Evolutionary conservation across 495 filamentous ascomycete species (phyloP).

Genomic region (Aspergillus affinis): DNA sequence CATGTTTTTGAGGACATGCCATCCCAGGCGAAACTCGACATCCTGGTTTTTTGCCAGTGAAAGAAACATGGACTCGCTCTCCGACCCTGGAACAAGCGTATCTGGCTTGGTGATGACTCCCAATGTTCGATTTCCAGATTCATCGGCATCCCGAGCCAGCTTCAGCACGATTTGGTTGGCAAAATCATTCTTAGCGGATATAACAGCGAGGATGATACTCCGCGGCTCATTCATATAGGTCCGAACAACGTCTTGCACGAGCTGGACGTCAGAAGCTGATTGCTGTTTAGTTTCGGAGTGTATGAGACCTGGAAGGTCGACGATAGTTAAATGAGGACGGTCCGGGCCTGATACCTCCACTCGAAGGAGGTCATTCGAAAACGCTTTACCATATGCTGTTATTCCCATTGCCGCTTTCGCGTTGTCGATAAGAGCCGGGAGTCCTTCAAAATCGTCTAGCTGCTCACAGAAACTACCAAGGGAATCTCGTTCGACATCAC

Average conservation of each 20-base stretch:
- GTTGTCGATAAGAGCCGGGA: conserved; percentile 45
- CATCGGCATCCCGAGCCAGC: conserved; percentile 45
- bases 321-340: conserved; percentile 53
- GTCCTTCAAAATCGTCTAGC: conserved; percentile 33
- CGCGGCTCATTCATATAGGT: conserved; percentile 51
- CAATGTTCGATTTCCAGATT: conserved; percentile 46
- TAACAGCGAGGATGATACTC: conserved; percentile 53
- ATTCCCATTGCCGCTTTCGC: conserved; percentile 56
- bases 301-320: conserved; percentile 57
- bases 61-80: conserved; percentile 38
- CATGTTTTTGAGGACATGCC: conserved; percentile 51
- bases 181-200: conserved; percentile 52
- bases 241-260: conserved; percentile 46
- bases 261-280: conserved; percentile 42
- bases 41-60: conserved; percentile 46
- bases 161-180: conserved; percentile 48
- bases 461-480: conserved; percentile 33
- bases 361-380: conserved; percentile 49
- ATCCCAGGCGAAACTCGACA: conserved; percentile 45
- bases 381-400: conserved; percentile 31
- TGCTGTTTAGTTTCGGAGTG: conserved; percentile 48
- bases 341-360: conserved; percentile 54
- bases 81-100: conserved; percentile 37
- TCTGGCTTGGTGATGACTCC: conserved; percentile 56
- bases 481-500: conserved; percentile 21